Evolutionary conservation across 768 basidiomycete genomes (phyloP).

Genomic region (Amanita rubescens): DNA sequence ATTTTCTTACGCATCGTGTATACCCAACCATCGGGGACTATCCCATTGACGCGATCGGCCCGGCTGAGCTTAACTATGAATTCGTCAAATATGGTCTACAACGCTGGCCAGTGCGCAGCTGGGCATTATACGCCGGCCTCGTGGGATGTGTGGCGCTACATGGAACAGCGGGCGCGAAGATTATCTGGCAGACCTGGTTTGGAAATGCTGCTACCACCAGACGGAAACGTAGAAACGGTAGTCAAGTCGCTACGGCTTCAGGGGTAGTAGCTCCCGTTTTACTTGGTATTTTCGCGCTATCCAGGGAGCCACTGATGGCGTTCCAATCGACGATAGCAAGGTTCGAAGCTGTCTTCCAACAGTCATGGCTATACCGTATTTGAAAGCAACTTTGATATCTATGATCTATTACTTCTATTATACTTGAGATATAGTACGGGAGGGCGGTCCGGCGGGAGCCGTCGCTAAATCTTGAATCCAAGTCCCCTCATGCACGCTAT

Average conservation of each 20-base stretch:
- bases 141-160: slow-evolving; percentile 52
- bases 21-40: slow-evolving; percentile 36
- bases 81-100: slow-evolving; percentile 70
- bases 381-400: neutral
- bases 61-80: slow-evolving; percentile 75
- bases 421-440: no score
- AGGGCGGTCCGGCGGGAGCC: neutral
- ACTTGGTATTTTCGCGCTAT: slow-evolving; percentile 45
- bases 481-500: slow-evolving; percentile 85
- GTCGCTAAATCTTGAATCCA: slow-evolving; percentile 72
- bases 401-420: neutral
- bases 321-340: slow-evolving; percentile 44
- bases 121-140: slow-evolving; percentile 56
- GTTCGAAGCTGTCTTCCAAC: slow-evolving; percentile 42
- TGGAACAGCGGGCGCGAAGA: slow-evolving; percentile 47
- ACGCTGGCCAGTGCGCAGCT: slow-evolving; percentile 54
- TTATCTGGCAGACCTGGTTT: slow-evolving; percentile 48
- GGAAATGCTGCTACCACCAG: slow-evolving; percentile 16
- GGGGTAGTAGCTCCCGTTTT: slow-evolving; percentile 44
- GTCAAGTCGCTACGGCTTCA: slow-evolving; percentile 19
- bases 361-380: slow-evolving; percentile 40
- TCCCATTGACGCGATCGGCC: slow-evolving; percentile 55
- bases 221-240: slow-evolving; percentile 7
- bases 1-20: slow-evolving; percentile 61
- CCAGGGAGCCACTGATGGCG: slow-evolving; percentile 50